Base-by-base conservation (phyloP, 2,329 filamentous ascomycete species). In the Colletotrichum salicis region DNA sequence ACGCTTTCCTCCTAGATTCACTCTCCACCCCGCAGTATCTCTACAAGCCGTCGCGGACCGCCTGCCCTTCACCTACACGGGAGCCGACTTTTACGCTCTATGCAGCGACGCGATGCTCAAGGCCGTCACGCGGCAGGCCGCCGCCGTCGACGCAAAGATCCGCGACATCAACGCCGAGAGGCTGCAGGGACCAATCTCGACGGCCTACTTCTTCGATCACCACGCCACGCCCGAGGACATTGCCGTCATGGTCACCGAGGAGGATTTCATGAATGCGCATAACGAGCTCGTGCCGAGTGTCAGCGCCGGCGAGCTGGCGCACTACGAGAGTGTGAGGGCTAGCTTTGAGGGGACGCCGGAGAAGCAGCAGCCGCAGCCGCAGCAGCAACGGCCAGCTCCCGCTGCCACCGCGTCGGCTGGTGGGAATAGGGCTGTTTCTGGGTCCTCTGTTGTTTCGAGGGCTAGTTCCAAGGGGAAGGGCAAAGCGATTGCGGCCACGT, bases 91-190 rank as follows among this genome's bases (percentile, higher is more conserved):
- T 79, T 99, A 99, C 82, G 96, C 96, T 1, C 88, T 99, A 24
- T 98, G 96, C 85, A 97, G 95, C 55, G 96, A 99, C 81, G 95
- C 96, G 63, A 99, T 99, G 96, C 92, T 99, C 76, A 98, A 99
- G 82, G 96, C 96, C 24, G 96, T 99, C 70, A 99, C 96, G 3
- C 91, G 96, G 5, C 94, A 97, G 79, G 95, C 96, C 2, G 89
- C 90, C 1, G 87, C 90, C 2, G 95, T 98, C 2, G 96, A 99
- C 80, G 86, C 89, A 62, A 96, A 96, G 81, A 93, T 99, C 75
- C 88, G 88, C 27, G 86, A 87, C 5, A 86, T 97, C 80, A 94
- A 94, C 77, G 80, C 84, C 2, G 81, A 76, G 48, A 77, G 75
- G 73, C 77, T 64, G 70, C 78, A 64, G 57, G 62, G 86, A 55